Evolutionary conservation across 177 flowering plant genomes (phyloP), one percentile per base, ranked within the genome.

Genomic region (Vitis hybrid): DNA sequence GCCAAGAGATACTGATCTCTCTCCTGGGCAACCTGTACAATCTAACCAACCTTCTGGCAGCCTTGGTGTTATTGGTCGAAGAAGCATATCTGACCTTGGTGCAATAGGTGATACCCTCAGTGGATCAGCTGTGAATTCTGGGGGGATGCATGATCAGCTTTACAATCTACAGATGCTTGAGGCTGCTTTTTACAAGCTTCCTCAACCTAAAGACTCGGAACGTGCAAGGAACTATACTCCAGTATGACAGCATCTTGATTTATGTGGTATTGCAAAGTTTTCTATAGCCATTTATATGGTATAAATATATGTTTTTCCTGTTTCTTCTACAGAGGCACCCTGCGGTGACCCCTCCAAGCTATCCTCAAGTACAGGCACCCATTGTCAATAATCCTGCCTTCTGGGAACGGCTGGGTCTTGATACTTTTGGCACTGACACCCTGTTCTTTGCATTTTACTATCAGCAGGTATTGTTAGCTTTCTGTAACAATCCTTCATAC

Each of bases 291-390:
- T 19, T 31, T 15, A 8, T n/a, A 14, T 20, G 50, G 20, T 31
- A 1, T 48, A 22, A 26, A 16, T 26, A n/a, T 45, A 9, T 69
- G 54, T 31, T 59, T 56, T 56, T 65, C 45, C 45, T 39, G 45
- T 49, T 29, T 64, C 22, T 73, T 74, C 16, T 79, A 50, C 84
- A 96, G 99, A 87, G 87, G 71, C 94, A 87, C 72, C 98, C 97
- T 66, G 87, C 80, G 15, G 86, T 58, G 4, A 93, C 98, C 15
- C 98, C 97, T 72, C 34, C 88, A 54, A 91, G 97, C 78, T 96
- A 85, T 73, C 99, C 99, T 68, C 97, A 96, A 85, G 85, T 79
- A 69, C 99, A 90, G 70, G 92, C 97, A n/a, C 95, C 99, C 11
- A 84, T 91, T 76, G 86, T 92, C 12, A 87, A 86, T 67, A 93